Percentiles rank a stretch among this genome's conserved stretches.
phyloP scores from a whole-genome alignment of 148 eudicot species.

The Silene conica region DNA sequence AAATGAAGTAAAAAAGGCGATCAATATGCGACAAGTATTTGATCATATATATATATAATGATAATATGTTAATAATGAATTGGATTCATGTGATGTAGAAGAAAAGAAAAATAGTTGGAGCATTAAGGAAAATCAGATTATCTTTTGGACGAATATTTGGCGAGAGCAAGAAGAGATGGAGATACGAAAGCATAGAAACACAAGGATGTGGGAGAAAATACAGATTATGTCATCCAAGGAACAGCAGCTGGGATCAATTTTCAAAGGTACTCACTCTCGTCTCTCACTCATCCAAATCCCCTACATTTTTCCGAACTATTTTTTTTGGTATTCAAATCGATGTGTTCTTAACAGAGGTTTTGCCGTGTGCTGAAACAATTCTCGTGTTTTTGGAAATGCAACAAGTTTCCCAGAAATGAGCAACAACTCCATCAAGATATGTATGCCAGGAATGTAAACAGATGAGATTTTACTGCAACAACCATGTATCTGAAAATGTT shows the following conservation, averaged over 20 bases:
- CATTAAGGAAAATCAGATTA: conserved; percentile 14
- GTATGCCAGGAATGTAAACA: background rate
- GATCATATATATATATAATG: too few species aligned
- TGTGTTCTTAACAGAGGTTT: conserved; percentile 26
- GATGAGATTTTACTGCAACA: background rate
- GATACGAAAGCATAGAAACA: conserved; percentile 31
- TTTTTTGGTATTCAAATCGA: background rate
- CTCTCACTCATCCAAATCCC: background rate
- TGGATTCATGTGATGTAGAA: conserved; percentile 18
- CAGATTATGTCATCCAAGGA: conserved; percentile 15
- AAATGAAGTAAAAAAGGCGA: too few species aligned
- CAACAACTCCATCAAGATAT: conserved; percentile 7
- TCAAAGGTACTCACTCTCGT: conserved; percentile 23
- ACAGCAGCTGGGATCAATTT: conserved; percentile 10
- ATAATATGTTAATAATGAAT: too few species aligned
- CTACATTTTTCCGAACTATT: background rate
- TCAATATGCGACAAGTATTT: too few species aligned
- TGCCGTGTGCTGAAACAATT: conserved; percentile 28
- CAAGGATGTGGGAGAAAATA: conserved; percentile 14
- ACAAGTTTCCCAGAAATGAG: conserved; percentile 16
- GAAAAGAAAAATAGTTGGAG: conserved; percentile 30
- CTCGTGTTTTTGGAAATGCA: conserved; percentile 34
- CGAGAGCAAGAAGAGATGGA: conserved; percentile 26
- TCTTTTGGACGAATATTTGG: conserved; percentile 23
- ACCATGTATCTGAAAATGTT: conserved; percentile 1